Evolutionary conservation across 495 filamentous ascomycete species (phyloP).

Genomic region (Tirmania nivea): DNA sequence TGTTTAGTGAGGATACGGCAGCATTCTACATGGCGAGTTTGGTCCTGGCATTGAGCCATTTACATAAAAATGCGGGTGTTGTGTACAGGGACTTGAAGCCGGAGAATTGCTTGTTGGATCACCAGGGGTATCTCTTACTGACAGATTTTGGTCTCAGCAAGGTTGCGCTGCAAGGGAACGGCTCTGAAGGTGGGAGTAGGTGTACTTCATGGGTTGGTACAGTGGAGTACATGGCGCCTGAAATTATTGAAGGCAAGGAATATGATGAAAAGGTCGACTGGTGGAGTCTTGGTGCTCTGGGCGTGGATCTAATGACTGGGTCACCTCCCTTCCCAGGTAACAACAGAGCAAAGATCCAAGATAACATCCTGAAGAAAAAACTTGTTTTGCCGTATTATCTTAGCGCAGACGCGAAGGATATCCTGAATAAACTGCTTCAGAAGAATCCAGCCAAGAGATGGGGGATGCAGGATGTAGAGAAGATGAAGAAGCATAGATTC

Average conservation of each 20-base stretch:
- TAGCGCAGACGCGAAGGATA: constrained; percentile 71
- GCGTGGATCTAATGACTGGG: constrained; percentile 79
- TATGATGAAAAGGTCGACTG: constrained; percentile 93
- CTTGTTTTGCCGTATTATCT: constrained; percentile 71
- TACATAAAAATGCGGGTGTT: constrained; percentile 77
- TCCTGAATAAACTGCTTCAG: constrained; percentile 65
- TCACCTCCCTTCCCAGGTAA: constrained; percentile 69
- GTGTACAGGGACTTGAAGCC: constrained; percentile 95
- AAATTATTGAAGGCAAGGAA: constrained; percentile 61
- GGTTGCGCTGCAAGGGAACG: constrained; percentile 43
- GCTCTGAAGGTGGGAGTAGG: constrained; percentile 28
- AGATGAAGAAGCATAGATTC: constrained; percentile 84
- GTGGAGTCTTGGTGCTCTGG: constrained; percentile 91
- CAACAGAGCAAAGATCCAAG: constrained; percentile 78
- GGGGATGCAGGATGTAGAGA: constrained; percentile 58
- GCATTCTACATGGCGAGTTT: constrained; percentile 98
- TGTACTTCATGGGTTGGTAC: constrained; percentile 84
- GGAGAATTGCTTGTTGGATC: constrained; percentile 88
- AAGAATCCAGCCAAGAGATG: constrained; percentile 81
- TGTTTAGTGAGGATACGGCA: constrained; percentile 71
- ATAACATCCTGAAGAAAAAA: constrained; percentile 84
- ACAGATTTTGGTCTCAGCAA: constrained; percentile 96
- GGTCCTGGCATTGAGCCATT: constrained; percentile 76
- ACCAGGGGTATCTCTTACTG: constrained; percentile 73
- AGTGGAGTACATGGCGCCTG: constrained; percentile 95